A percentile compares a stretch with the other conserved stretches of the same genome.
Conservation (phyloP, 106 monocot species). For the Dendrobium huoshanense region DNA sequence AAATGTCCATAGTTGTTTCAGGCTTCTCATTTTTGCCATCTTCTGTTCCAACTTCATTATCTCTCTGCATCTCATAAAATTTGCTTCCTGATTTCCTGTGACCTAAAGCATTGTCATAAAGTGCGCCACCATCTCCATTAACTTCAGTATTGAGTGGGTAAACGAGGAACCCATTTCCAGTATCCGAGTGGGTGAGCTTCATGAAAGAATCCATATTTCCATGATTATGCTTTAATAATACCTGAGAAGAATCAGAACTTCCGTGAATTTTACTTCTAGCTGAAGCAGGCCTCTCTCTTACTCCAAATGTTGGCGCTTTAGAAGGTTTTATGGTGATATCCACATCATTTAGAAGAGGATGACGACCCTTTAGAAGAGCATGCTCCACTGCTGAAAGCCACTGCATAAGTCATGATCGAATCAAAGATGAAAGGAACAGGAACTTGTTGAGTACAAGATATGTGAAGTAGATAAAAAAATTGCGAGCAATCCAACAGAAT, state of each 20-base stretch:
- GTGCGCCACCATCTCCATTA: conserved; percentile 20
- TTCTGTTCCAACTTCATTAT: conserved; percentile 15
- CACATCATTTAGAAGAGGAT: conserved; percentile 86
- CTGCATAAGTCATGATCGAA: conserved; percentile 33
- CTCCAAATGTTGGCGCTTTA: conserved; percentile 39
- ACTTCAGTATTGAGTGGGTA: conserved; percentile 10
- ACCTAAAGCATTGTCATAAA: conserved; percentile 8
- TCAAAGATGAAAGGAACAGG: background rate
- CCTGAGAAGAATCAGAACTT: conserved; percentile 16
- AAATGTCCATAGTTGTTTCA: background rate
- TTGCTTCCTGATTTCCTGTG: conserved; percentile 13
- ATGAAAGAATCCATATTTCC: conserved; percentile 11
- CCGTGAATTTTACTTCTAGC: background rate
- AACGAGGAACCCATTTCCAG: conserved; percentile 33
- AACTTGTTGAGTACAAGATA: conserved; percentile 1
- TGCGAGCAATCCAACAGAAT: background rate
- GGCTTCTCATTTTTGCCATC: conserved; percentile 9
- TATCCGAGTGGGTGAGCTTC: conserved; percentile 17
- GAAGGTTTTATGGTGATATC: conserved; percentile 66
- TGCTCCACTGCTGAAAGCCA: conserved; percentile 96
- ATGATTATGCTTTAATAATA: conserved; percentile 14
- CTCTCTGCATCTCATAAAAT: conserved; percentile 2
- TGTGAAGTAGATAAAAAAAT: background rate
- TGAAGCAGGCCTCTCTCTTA: conserved; percentile 7
- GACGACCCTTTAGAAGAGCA: conserved; percentile 82